These are phyloP conservation scores for Trametes pubescens DNA, from an alignment of 1,284 basidiomycete genomes.

Conservation along the genomic window DNA sequence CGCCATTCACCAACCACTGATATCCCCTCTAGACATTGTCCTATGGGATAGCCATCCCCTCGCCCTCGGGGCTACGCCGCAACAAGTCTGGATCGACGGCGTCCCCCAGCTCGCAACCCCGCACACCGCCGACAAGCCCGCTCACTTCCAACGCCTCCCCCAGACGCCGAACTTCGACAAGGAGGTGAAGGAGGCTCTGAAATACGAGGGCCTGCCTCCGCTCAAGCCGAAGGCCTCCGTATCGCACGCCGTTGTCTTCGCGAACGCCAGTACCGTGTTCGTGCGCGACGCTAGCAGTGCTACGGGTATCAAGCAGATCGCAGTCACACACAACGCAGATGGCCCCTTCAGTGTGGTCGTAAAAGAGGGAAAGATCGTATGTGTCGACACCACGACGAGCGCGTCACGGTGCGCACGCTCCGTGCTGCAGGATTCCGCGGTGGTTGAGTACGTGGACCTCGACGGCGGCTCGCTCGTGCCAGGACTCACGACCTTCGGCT, in stretches of 20 bases:
- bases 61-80: constrained; percentile 73
- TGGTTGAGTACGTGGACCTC: constrained; percentile 45
- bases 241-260: constrained; percentile 58
- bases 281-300: constrained; percentile 34
- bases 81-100: constrained; percentile 78
- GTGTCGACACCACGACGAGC: constrained; percentile 22
- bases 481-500: constrained; percentile 64
- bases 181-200: constrained; percentile 60
- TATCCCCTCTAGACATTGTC: constrained; percentile 54
- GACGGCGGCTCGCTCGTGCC: constrained; percentile 55
- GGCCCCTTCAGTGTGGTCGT: constrained; percentile 46
- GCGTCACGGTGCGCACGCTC: constrained; percentile 29
- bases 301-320: constrained; percentile 31
- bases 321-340: constrained; percentile 19
- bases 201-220: constrained; percentile 74
- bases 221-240: constrained; percentile 50
- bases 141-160: constrained; percentile 56
- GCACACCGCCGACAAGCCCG: constrained; percentile 54
- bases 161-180: constrained; percentile 65
- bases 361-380: constrained; percentile 38
- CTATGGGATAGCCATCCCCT: constrained; percentile 84
- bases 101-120: constrained; percentile 64
- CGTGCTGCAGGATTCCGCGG: constrained; percentile 46
- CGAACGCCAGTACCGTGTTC: constrained; percentile 61
- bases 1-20: too few species aligned